Evolutionary conservation across 2,329 filamentous ascomycete species (phyloP).

Genomic region (Truncatella angustata): DNA sequence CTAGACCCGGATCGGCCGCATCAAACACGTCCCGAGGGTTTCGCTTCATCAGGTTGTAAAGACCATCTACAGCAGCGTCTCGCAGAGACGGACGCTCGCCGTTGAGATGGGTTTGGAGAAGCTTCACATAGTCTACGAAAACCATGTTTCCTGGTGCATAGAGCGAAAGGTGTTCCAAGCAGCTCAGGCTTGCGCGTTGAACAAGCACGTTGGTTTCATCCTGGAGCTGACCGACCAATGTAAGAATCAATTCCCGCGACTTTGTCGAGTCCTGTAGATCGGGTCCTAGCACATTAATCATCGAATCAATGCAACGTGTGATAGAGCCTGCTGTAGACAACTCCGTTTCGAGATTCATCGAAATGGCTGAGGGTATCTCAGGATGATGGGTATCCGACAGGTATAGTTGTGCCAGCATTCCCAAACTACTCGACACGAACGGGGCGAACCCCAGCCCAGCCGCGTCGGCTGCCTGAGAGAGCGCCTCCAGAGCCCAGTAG

Average conservation of each 20-base stretch:
- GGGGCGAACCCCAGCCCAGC: slow-evolving; percentile 89
- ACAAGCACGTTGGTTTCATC: slow-evolving; percentile 69
- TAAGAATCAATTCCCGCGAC: slow-evolving; percentile 88
- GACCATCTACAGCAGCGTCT: slow-evolving; percentile 79
- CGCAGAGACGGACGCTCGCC: slow-evolving; percentile 68
- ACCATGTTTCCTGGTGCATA: slow-evolving; percentile 89
- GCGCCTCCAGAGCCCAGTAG: slow-evolving; percentile 90
- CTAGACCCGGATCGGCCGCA: slow-evolving; percentile 73
- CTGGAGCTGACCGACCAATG: slow-evolving; percentile 79
- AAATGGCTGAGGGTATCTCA: slow-evolving; percentile 74
- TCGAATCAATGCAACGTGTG: slow-evolving; percentile 85
- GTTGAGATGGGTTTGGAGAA: slow-evolving; percentile 74
- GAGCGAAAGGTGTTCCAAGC: slow-evolving; percentile 85
- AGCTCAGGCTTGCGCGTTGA: slow-evolving; percentile 74
- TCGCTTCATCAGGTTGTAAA: slow-evolving; percentile 94
- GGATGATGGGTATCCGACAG: slow-evolving; percentile 87
- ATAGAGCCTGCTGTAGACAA: slow-evolving; percentile 80
- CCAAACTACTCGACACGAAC: slow-evolving; percentile 86
- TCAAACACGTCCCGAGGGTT: slow-evolving; percentile 80
- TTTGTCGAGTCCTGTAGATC: slow-evolving; percentile 92
- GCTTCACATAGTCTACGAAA: slow-evolving; percentile 78
- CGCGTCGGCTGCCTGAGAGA: slow-evolving; percentile 84
- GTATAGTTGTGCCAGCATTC: slow-evolving; percentile 92
- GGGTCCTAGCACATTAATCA: slow-evolving; percentile 93
- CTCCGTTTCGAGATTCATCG: slow-evolving; percentile 88